phyloP scores from a whole-genome alignment of 768 basidiomycete species.

The Sporobolomyces roseus region DNA sequence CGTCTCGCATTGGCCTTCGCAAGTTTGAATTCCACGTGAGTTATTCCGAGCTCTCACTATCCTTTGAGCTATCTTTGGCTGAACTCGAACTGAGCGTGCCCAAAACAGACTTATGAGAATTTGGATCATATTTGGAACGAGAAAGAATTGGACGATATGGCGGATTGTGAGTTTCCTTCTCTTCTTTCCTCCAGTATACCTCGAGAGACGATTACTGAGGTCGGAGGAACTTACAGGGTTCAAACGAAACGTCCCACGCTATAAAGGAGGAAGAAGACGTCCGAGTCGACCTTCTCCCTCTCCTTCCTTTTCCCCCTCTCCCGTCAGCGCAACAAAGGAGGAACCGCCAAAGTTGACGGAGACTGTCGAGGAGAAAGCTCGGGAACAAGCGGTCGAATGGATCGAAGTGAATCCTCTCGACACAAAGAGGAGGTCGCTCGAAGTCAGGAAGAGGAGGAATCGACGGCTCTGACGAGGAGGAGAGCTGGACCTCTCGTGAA shows the following conservation, averaged over 20 bases:
- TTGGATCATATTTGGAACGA: slow-evolving; percentile 22
- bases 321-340: too few species aligned
- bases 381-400: too few species aligned
- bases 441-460: too few species aligned
- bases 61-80: not conserved
- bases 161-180: not conserved
- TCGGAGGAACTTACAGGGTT: not conserved
- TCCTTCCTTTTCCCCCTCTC: not conserved
- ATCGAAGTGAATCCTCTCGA: too few species aligned
- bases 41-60: not conserved
- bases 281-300: not conserved
- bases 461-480: too few species aligned
- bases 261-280: not conserved
- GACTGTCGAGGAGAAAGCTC: too few species aligned
- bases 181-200: not conserved
- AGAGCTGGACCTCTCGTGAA: too few species aligned
- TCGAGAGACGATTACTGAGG: not conserved
- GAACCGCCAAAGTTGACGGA: too few species aligned
- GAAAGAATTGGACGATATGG: slow-evolving; percentile 18
- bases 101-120: not conserved
- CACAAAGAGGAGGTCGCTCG: too few species aligned
- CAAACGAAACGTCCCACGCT: not conserved
- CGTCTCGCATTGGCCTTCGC: slow-evolving; percentile 4
- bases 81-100: not conserved
- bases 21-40: not conserved